Evolutionary conservation across 2,329 filamentous ascomycete species (phyloP), one percentile per base, ranked within the genome.

Genomic region (Aschersonia sp.): DNA sequence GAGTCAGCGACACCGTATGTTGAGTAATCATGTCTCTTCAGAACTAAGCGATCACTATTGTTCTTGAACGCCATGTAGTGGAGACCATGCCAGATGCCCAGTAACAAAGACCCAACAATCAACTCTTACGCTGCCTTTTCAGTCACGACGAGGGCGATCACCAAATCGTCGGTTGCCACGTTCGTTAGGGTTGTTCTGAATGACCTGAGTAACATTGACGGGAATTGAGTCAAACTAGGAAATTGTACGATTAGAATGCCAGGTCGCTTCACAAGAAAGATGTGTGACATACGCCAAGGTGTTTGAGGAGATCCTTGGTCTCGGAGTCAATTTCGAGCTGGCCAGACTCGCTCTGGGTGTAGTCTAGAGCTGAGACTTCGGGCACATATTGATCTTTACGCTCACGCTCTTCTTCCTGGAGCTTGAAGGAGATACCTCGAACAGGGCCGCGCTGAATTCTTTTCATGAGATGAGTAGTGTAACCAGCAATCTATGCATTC

Each of bases 311-410:
- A 67, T 97, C 92, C 84, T 96, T 97, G 71, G 92, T 98, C 78
- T 98, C 92, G 71, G 80, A 73, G 70, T 98, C 92, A 66, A 95
- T 85, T 63, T 97, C 91, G 63, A 98, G 80, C 72, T 89, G 84
- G 65, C 92, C 92, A 67, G 75, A 84, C 77, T 97, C 92, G 69
- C 80, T 88, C 80, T 95, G 88, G 66, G 84, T 82, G 78, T 96
- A 94, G 80, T 98, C 92, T 69, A 98, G 85, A 67, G 92, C 92
- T 53, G 94, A 98, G 62, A 98, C 80, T 77, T 98, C 92, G 66
- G 92, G 92, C 58, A 98, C 92, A 78, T 96, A 98, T 80, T 98
- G 92, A 79, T 98, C 92, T 86, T 98, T 98, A 71, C 92, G 85
- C 78, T 98, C 92, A 81, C 92, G 88, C 84, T 98, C 92, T 80